Evolutionary conservation across 345 rosid genomes (phyloP).

Genomic region (Camelina sativa): DNA sequence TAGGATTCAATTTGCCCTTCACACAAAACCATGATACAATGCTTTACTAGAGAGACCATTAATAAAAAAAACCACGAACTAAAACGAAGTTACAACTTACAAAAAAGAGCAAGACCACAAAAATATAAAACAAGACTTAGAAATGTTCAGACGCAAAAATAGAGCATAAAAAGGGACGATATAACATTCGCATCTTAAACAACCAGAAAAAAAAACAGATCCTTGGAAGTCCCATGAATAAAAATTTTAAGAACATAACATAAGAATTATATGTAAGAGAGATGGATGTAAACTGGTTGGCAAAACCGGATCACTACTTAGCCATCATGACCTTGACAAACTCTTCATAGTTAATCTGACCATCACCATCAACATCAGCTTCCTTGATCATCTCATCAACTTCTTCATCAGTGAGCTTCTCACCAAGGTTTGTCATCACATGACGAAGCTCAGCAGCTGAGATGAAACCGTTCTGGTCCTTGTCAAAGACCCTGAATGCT

Average conservation of each 20-base stretch:
- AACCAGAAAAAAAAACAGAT: constrained; percentile 20
- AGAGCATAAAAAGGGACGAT: constrained; percentile 18
- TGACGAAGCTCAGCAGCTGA: constrained; percentile 91
- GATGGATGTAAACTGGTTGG: neutral
- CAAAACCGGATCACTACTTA: constrained; percentile 49
- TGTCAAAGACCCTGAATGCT: constrained; percentile 82
- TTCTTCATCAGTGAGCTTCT: constrained; percentile 84
- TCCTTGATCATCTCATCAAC: constrained; percentile 90
- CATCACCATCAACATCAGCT: constrained; percentile 87
- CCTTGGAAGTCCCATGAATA: constrained; percentile 32
- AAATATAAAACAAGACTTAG: neutral
- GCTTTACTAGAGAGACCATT: constrained; percentile 28
- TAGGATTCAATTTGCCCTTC: constrained; percentile 24
- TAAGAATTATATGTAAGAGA: constrained; percentile 37
- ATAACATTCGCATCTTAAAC: constrained; percentile 30
- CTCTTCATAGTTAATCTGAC: constrained; percentile 86
- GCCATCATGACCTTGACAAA: constrained; percentile 94
- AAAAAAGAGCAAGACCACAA: constrained; percentile 12
- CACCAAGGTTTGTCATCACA: constrained; percentile 87
- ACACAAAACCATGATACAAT: constrained; percentile 33
- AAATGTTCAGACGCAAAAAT: constrained; percentile 22
- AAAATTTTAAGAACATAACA: constrained; percentile 17
- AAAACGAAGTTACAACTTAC: constrained; percentile 36
- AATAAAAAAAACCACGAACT: constrained; percentile 14
- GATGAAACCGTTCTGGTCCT: constrained; percentile 89